phyloP scores from a whole-genome alignment of 805 yeast species.

The Lipomyces starkeyi region DNA sequence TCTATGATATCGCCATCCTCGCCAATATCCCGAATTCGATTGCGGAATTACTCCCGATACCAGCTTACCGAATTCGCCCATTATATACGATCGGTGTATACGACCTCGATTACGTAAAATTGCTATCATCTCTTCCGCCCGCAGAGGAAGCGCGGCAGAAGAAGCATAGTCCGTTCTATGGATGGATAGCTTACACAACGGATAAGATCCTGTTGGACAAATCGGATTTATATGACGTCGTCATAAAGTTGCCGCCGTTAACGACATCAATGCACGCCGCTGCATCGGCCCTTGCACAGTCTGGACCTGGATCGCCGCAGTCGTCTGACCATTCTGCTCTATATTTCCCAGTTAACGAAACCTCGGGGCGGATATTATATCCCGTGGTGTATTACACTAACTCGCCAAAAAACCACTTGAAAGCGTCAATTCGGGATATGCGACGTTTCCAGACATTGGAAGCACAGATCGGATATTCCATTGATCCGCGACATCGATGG shows the following conservation, averaged over 20 bases:
- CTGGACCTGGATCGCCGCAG: conserved; percentile 29
- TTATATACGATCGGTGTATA: conserved; percentile 31
- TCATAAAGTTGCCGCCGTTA: conserved; percentile 31
- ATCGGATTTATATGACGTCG: conserved; percentile 26
- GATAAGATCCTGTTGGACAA: conserved; percentile 32
- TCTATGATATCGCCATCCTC: conserved; percentile 64
- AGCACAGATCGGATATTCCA: conserved; percentile 34
- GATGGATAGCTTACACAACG: conserved; percentile 38
- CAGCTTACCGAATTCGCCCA: conserved; percentile 34
- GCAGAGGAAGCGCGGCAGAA: conserved; percentile 32
- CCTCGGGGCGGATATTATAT: conserved; percentile 21
- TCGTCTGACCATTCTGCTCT: conserved; percentile 15
- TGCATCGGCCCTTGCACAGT: conserved; percentile 9
- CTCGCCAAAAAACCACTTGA: conserved; percentile 17
- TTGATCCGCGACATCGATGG: conserved; percentile 38
- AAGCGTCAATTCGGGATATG: conserved; percentile 35
- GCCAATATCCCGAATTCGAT: conserved; percentile 67
- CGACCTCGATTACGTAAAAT: conserved; percentile 30
- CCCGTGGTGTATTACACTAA: conserved; percentile 17
- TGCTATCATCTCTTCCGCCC: conserved; percentile 27
- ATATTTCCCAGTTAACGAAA: conserved; percentile 18
- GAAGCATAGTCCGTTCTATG: conserved; percentile 23
- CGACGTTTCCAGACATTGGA: conserved; percentile 34
- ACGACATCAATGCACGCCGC: conserved; percentile 30
- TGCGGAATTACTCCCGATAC: conserved; percentile 46